Base-by-base conservation (phyloP, 106 monocot species). In the Triglochin maritima region DNA sequence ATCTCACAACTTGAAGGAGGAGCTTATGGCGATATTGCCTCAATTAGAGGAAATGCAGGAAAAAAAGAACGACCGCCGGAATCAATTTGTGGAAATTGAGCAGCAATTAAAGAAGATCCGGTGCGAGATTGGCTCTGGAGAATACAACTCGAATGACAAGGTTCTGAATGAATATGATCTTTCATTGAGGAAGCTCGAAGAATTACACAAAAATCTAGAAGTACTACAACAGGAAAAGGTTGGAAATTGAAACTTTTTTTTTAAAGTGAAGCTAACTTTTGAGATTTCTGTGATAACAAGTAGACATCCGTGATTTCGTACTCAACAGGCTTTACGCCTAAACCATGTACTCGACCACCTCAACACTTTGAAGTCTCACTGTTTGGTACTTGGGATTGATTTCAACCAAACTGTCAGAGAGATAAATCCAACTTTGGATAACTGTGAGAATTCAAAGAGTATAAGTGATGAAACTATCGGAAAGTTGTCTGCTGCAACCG, bases 301-400 rank as follows among this genome's bases (percentile, higher is more conserved):
- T 29, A 29, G 29, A 29, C 29, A 29, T 29, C 29, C 29, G 29
- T 29, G 29, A 1, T 29, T 29, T 29, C 29, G 29, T 29, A 29
- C 29, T 29, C 29, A 29, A 12, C 55, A 93, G 89, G 69, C 59
- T 69, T 80, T 80, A 60, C 83, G 93, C 6, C 50, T 87, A 62
- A 85, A 81, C 54, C 69, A 83, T 45, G 90, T 95, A 44, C 64
- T 87, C 76, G 90, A 95, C 17, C 77, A 80, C 51, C 67, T 85
- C 60, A 77, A 71, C 44, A 78, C 59, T 43, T 70, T 95, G 56
- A 85, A 83, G 51, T 74, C 83, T 4, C 70, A 90, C 15, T 95
- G 94, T 62, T 46, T 74, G 8, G 94, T 95, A 17, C 87, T 95
- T 77, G 94, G 94, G 47, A 56, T 87, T 14, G 90, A 95, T 67